Conservation (phyloP, 1,284 basidiomycete genomes). For the Neonothopanus nambi region DNA sequence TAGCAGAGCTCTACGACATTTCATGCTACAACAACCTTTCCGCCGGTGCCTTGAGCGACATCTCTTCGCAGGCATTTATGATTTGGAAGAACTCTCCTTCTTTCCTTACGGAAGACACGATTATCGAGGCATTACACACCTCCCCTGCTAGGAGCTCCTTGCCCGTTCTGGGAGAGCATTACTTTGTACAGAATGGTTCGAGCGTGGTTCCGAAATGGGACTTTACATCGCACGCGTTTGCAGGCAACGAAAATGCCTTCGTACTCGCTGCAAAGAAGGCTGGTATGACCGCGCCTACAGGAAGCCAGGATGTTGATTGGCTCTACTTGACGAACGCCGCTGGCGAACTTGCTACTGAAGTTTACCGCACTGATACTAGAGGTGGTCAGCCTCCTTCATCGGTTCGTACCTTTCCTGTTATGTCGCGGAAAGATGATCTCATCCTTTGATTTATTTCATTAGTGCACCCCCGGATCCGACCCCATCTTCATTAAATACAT, state of each 20-base stretch:
- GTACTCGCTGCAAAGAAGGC: conserved; percentile 46
- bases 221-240: conserved; percentile 41
- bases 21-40: conserved; percentile 52
- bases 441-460: not conserved
- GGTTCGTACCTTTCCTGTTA: conserved; percentile 30
- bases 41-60: no score
- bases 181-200: conserved; percentile 49
- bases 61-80: conserved; percentile 39
- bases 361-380: conserved; percentile 59
- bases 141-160: no score
- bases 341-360: conserved; percentile 50
- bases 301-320: conserved; percentile 55
- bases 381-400: conserved; percentile 64
- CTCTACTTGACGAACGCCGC: conserved; percentile 47
- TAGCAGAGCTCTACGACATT: conserved; percentile 59
- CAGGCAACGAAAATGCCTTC: conserved; percentile 47
- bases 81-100: conserved; percentile 35
- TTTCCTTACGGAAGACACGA: conserved; percentile 30
- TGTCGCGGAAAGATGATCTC: not conserved
- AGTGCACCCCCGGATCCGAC: conserved; percentile 13
- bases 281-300: conserved; percentile 44
- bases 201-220: conserved; percentile 60
- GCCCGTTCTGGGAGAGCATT: conserved; percentile 58
- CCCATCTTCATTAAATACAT: conserved; percentile 14
- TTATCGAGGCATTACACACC: conserved; percentile 34